Conservation (phyloP, 2,329 filamentous ascomycete species). For the Fusarium xyrophilum region DNA sequence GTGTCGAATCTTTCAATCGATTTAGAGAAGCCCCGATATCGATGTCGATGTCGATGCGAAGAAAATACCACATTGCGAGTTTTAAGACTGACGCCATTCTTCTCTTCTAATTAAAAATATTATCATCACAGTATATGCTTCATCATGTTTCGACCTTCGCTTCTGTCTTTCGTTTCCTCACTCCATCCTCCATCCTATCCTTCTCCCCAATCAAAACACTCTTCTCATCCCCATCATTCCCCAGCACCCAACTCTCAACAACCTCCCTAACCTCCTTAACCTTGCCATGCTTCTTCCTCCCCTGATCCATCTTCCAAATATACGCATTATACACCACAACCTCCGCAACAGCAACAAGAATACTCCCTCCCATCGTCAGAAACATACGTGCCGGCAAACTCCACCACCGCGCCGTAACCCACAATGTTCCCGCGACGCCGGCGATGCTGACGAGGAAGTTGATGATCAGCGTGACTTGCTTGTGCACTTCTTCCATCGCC, state of each 20-base stretch:
- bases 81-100: accelerated
- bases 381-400: conserved; percentile 72
- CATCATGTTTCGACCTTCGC: conserved; percentile 2
- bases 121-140: neutral
- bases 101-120: neutral
- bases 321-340: conserved; percentile 80
- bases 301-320: conserved; percentile 72
- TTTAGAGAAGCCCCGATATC: too few species aligned
- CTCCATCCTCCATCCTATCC: conserved; percentile 18
- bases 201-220: conserved; percentile 39
- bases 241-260: conserved; percentile 74
- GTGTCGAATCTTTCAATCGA: too few species aligned
- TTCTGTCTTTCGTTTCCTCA: conserved; percentile 41
- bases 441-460: conserved; percentile 90
- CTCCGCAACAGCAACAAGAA: conserved; percentile 76
- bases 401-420: conserved; percentile 81
- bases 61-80: accelerated
- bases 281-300: conserved; percentile 67
- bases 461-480: conserved; percentile 83
- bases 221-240: conserved; percentile 44
- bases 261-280: conserved; percentile 72
- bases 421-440: conserved; percentile 77
- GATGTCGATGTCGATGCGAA: too few species aligned
- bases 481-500: conserved; percentile 75
- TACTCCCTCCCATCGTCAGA: conserved; percentile 72